Evolutionary conservation across 768 basidiomycete species (phyloP), one percentile per base, ranked within the genome.

Genomic region (Chalciporus sphaerocephalus): DNA sequence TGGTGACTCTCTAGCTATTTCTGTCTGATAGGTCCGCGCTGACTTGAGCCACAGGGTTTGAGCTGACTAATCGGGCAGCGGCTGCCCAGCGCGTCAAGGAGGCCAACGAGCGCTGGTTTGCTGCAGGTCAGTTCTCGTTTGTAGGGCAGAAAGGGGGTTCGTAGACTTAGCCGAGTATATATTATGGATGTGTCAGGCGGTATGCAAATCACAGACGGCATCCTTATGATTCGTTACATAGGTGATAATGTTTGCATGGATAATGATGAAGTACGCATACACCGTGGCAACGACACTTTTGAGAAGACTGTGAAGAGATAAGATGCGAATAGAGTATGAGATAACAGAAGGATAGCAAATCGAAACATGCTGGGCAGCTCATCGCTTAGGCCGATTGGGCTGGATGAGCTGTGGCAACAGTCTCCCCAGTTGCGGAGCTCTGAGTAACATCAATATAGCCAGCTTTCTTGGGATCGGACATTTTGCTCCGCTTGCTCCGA

Each of bases 31-130:
- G 28, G 24, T 25, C 18, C 32, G 36, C 37, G 38, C 48, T 66
- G 44, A 67, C 43, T 47, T 35, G 11, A 47, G 40, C 43, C 40
- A 3, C 54, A 89, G 91, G 92, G 25, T 87, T 99, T 67, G 94
- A 99, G 66, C 75, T 99, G 49, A 93, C 92, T 43, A 98, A 98
- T 61, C 86, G 89, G 20, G 77, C 87, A n/a, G 80, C 85, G 5
- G 82, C 83, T 41, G 80, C 86, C n/a, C 83, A 85, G 51, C 79
- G 86, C 24, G 91, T 96, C 46, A 92, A 92, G 64, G 93, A 92
- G 54, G 96, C 96, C 20, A 98, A 99, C 68, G 92, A 96, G 43
- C 78, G 87, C 21, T 99, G 96, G 96, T 99, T 99, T 66, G 83
- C 85, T 4, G 81, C 80, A 6, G 90, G 90, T 5, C 88, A 71